Evolutionary conservation across 768 basidiomycete species (phyloP).

Genomic region (Leccinum disarticulatum): DNA sequence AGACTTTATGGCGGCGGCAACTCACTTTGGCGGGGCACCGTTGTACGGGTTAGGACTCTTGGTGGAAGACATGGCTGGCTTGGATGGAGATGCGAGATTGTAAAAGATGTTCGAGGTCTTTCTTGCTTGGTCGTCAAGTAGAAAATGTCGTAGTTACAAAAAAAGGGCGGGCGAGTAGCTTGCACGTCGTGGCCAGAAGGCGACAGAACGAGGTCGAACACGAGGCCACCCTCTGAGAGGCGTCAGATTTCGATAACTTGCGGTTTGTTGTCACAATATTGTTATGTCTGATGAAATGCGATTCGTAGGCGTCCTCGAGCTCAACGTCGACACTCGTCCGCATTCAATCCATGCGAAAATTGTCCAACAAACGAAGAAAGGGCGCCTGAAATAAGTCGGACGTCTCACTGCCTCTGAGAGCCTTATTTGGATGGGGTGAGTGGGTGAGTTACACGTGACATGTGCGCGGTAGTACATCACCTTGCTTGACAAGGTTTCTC

Average conservation of each 20-base stretch:
- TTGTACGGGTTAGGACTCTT: conserved; percentile 34
- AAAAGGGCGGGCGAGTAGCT: conserved; percentile 4
- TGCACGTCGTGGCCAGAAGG: background rate
- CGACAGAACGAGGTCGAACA: conserved; percentile 23
- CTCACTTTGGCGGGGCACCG: conserved; percentile 37
- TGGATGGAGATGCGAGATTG: conserved; percentile 9
- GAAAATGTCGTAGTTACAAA: conserved; percentile 5
- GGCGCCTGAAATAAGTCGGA: background rate
- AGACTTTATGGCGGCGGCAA: background rate
- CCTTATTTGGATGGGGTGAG: conserved; percentile 5
- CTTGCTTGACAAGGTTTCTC: no score
- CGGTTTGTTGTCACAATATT: background rate
- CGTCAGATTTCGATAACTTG: background rate
- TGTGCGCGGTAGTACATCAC: background rate
- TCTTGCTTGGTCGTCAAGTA: background rate
- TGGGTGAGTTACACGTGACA: conserved; percentile 11
- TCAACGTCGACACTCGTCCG: background rate
- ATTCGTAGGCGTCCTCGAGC: background rate
- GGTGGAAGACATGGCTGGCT: conserved; percentile 31
- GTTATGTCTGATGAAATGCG: conserved; percentile 3
- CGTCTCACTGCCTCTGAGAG: background rate
- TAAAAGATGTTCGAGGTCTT: background rate
- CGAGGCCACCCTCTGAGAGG: conserved; percentile 14
- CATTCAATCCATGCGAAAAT: background rate
- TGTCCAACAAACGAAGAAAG: background rate